A percentile compares a stretch with the other conserved stretches of the same genome.
Evolutionary conservation across 306 rosid species (phyloP).

Genomic region (Cucurbita ficifolia): DNA sequence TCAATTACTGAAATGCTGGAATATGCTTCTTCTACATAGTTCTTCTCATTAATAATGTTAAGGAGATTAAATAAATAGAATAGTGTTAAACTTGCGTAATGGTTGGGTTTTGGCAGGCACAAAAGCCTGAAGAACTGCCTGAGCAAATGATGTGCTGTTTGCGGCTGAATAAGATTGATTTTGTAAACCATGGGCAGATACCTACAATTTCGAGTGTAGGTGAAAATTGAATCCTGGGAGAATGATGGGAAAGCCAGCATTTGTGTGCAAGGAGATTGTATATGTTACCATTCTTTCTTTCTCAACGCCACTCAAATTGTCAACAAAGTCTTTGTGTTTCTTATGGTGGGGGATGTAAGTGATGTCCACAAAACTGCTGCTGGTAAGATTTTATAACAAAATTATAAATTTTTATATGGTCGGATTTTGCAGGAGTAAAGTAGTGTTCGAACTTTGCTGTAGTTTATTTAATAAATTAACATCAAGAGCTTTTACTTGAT

Average conservation of each 20-base stretch:
- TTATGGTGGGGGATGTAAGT: too few species aligned
- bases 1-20: too few species aligned
- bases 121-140: slow-evolving; percentile 77
- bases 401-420: too few species aligned
- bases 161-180: slow-evolving; percentile 64
- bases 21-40: neutral
- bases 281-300: too few species aligned
- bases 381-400: too few species aligned
- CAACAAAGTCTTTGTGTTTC: too few species aligned
- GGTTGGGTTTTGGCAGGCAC: slow-evolving; percentile 41
- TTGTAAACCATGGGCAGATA: slow-evolving; percentile 69
- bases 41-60: neutral
- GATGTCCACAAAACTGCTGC: too few species aligned
- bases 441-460: too few species aligned
- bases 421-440: too few species aligned
- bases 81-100: neutral
- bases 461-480: too few species aligned
- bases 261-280: neutral
- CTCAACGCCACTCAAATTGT: too few species aligned
- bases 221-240: slow-evolving; percentile 12
- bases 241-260: neutral
- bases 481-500: too few species aligned
- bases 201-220: slow-evolving; percentile 46
- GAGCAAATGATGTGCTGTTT: slow-evolving; percentile 74
- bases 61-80: neutral